A percentile compares a stretch with the other conserved stretches of the same genome.
Evolutionary conservation across 2,329 filamentous ascomycete species (phyloP).

Genomic region (Phialophora tarda): DNA sequence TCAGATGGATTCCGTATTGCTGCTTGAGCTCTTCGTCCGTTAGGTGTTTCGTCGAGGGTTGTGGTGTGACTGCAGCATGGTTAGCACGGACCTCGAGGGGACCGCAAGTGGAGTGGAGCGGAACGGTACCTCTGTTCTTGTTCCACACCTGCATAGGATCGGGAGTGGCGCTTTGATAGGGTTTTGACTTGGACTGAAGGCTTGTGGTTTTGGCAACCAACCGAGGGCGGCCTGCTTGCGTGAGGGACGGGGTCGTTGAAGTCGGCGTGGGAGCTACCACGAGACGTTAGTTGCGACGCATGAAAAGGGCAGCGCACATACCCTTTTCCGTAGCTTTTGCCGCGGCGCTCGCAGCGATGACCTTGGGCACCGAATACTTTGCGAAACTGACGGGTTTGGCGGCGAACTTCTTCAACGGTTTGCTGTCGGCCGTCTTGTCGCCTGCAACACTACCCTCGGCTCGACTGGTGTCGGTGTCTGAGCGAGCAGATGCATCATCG

Average conservation of each 20-base stretch:
- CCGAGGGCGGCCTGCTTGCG: constrained; percentile 61
- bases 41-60: constrained; percentile 65
- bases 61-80: constrained; percentile 49
- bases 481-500: constrained; percentile 59
- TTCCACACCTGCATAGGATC: constrained; percentile 74
- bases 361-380: constrained; percentile 69
- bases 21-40: constrained; percentile 72
- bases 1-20: constrained; percentile 71
- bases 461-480: constrained; percentile 66
- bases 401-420: constrained; percentile 64
- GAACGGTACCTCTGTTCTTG: constrained; percentile 65
- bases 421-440: constrained; percentile 50
- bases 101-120: background rate
- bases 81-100: constrained; percentile 45
- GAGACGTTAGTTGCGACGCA: constrained; percentile 33
- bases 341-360: constrained; percentile 58
- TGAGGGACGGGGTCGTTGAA: constrained; percentile 46
- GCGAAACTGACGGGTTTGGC: constrained; percentile 72
- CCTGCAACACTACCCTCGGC: constrained; percentile 54
- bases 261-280: constrained; percentile 48
- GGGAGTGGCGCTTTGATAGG: constrained; percentile 58
- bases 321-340: constrained; percentile 63
- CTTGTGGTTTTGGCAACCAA: constrained; percentile 67
- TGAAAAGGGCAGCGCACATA: constrained; percentile 40
- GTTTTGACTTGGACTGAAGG: constrained; percentile 57